Percentiles rank a stretch among this genome's conserved stretches.
Evolutionary conservation across 2,329 filamentous ascomycete genomes (phyloP).

Genomic region (Exserohilum rostratum): DNA sequence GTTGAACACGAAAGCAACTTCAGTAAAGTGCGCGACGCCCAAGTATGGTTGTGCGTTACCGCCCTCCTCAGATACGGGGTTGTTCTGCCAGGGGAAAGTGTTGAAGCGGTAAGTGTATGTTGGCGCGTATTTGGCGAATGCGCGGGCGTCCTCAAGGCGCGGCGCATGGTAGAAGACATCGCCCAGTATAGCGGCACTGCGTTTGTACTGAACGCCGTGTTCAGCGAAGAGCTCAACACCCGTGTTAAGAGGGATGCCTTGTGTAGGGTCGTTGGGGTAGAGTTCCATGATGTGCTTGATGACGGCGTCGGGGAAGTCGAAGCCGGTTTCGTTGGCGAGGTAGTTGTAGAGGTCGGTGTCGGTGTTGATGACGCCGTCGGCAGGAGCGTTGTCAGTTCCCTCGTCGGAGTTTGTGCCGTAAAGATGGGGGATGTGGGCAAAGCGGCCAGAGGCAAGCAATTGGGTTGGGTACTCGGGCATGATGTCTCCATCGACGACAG

Average conservation of each 20-base stretch:
- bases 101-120: constrained; percentile 70
- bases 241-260: constrained; percentile 44
- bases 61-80: constrained; percentile 46
- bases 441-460: constrained; percentile 63
- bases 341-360: constrained; percentile 55
- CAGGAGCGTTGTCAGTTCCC: constrained; percentile 63
- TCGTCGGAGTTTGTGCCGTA: constrained; percentile 71
- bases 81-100: constrained; percentile 41
- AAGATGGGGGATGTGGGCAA: constrained; percentile 68
- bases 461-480: constrained; percentile 60
- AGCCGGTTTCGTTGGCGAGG: constrained; percentile 43
- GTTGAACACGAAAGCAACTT: constrained; percentile 56
- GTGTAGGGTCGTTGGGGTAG: constrained; percentile 44
- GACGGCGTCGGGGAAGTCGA: constrained; percentile 38
- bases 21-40: constrained; percentile 62
- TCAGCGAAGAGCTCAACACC: constrained; percentile 39
- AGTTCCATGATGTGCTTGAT: constrained; percentile 41
- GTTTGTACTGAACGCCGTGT: constrained; percentile 58
- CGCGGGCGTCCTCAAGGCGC: constrained; percentile 52
- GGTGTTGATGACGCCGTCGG: constrained; percentile 61
- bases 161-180: constrained; percentile 64
- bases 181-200: constrained; percentile 58
- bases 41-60: constrained; percentile 51
- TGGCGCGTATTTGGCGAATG: constrained; percentile 55
- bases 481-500: constrained; percentile 63